phyloP scores from a whole-genome alignment of 2,329 filamentous ascomycete species.

The Alternaria tenuissima region DNA sequence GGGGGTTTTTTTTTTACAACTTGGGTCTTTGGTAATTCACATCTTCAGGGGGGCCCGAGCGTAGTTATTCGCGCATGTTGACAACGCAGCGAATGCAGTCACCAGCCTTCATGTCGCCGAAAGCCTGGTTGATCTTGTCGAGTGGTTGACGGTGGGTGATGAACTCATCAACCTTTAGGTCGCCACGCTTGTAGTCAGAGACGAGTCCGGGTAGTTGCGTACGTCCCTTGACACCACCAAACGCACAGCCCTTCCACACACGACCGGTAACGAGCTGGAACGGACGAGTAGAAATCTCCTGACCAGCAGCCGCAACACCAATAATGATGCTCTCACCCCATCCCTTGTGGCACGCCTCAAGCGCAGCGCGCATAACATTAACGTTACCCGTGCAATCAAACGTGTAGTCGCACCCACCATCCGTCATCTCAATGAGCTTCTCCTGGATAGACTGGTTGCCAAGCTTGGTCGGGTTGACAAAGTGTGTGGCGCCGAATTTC shows the following conservation, averaged over 20 bases:
- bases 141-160: slow-evolving; percentile 94
- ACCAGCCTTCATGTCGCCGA: slow-evolving; percentile 92
- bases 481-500: slow-evolving; percentile 97
- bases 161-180: slow-evolving; percentile 98
- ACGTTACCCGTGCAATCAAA: slow-evolving; percentile 99
- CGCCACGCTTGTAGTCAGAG: slow-evolving; percentile 84
- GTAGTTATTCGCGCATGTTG: slow-evolving; percentile 60
- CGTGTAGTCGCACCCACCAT: slow-evolving; percentile 97
- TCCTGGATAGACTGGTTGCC: slow-evolving; percentile 81
- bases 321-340: slow-evolving; percentile 99
- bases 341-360: slow-evolving; percentile 99
- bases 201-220: slow-evolving; percentile 89
- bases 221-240: slow-evolving; percentile 97
- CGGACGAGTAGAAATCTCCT: slow-evolving; percentile 92
- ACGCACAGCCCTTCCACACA: slow-evolving; percentile 97
- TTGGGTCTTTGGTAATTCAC: not conserved
- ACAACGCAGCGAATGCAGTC: slow-evolving; percentile 98
- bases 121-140: slow-evolving; percentile 85
- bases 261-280: slow-evolving; percentile 99
- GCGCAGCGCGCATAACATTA: slow-evolving; percentile 90
- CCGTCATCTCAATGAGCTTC: slow-evolving; percentile 95
- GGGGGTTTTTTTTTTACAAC: not conserved
- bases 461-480: slow-evolving; percentile 84
- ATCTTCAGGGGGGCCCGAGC: slow-evolving; percentile 11
- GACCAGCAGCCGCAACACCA: slow-evolving; percentile 92